phyloP scores from a whole-genome alignment of 202 grass and related monocot genomes.

The Hordeum pubiflorum region DNA sequence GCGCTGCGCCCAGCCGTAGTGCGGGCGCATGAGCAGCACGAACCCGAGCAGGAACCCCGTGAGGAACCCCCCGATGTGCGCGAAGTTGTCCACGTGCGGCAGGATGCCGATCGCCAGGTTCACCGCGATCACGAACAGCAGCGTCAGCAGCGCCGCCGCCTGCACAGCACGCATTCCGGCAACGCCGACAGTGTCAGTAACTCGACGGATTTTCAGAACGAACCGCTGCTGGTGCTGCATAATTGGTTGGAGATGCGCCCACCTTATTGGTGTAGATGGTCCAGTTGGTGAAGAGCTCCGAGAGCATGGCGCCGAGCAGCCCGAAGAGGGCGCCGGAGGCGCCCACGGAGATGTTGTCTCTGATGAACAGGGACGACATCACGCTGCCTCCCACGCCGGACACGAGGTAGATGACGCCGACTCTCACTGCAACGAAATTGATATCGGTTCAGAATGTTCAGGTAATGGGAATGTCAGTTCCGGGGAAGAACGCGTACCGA shows the following conservation, averaged over 20 bases:
- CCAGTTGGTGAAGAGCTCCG: constrained; percentile 87
- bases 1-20: constrained; percentile 61
- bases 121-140: constrained; percentile 60
- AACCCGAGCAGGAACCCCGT: constrained; percentile 85
- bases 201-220: background rate
- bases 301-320: constrained; percentile 85
- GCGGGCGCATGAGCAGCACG: constrained; percentile 62
- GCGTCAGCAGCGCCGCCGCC: constrained; percentile 59
- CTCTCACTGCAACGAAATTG: constrained; percentile 42
- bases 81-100: constrained; percentile 86
- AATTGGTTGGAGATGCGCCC: background rate
- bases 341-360: constrained; percentile 77
- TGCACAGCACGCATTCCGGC: background rate
- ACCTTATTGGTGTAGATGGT: constrained; percentile 88
- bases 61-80: constrained; percentile 80
- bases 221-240: background rate
- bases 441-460: background rate
- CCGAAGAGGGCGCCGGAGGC: constrained; percentile 84
- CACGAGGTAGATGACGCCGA: constrained; percentile 60
- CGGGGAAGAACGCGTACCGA: constrained; percentile 27
- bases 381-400: constrained; percentile 78
- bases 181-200: background rate
- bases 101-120: constrained; percentile 84
- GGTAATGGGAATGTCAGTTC: background rate
- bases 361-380: constrained; percentile 69